Percentiles rank a stretch among this genome's conserved stretches.
Evolutionary conservation across 1,284 basidiomycete genomes (phyloP).

Genomic region (Fomitopsis palustris): DNA sequence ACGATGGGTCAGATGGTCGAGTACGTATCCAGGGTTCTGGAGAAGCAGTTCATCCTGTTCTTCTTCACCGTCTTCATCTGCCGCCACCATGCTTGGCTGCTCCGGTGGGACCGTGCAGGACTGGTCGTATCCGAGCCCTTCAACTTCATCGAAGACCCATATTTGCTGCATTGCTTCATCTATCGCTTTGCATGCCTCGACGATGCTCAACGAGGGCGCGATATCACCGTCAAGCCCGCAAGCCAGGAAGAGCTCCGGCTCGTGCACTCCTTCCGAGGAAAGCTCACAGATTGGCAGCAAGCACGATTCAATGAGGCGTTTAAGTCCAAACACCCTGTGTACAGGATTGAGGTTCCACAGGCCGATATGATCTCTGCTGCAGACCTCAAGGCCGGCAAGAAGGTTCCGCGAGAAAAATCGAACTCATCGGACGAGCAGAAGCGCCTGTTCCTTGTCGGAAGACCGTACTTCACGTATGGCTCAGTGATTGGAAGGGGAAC

Average conservation of each 20-base stretch:
- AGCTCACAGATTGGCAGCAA: too few species aligned
- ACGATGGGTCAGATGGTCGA: too few species aligned
- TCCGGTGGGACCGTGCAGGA: neutral
- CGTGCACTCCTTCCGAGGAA: too few species aligned
- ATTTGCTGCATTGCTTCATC: conserved; percentile 4
- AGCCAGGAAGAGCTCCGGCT: neutral
- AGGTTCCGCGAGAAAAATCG: neutral
- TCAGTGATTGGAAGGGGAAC: neutral
- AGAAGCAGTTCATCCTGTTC: neutral
- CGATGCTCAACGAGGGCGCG: conserved; percentile 4
- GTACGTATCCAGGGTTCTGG: too few species aligned
- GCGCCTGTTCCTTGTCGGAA: neutral
- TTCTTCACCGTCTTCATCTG: conserved; percentile 4
- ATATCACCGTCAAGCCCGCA: neutral
- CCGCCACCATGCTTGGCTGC: neutral
- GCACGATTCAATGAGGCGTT: neutral
- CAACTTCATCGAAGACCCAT: conserved; percentile 1
- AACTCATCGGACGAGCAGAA: too few species aligned
- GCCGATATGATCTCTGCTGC: neutral
- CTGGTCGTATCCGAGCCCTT: neutral
- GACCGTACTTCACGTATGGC: neutral
- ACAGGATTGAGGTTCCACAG: neutral
- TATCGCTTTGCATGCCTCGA: conserved; percentile 8
- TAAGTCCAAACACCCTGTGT: neutral
- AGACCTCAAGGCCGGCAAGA: neutral